Evolutionary conservation across 106 monocot genomes (phyloP), one percentile per base, ranked within the genome.

Genomic region (Dendrobium officinale): DNA sequence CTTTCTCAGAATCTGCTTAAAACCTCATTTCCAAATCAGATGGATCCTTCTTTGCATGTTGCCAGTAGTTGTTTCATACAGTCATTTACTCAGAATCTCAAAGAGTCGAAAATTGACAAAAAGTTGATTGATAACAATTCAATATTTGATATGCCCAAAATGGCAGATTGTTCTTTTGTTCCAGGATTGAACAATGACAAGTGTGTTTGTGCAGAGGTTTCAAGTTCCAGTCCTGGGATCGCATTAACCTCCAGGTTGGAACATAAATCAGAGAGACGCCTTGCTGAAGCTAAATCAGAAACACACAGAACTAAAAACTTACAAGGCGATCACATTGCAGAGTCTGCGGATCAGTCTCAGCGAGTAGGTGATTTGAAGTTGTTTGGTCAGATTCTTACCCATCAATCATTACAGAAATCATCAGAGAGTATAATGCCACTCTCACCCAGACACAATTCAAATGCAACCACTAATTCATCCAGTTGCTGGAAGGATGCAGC

Each of bases 351-450:
- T 72, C 86, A 86, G 67, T 59, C 59, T 67, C 51, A 79, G 20
- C 81, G 84, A 49, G 80, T 83, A 9, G 90, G 93, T 75, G 92
- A 97, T 82, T 87, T 94, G 59, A 97, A 94, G 83, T 77, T 97
- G 70, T 97, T 97, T 79, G 97, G 97, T 40, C 83, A 91, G 82
- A 91, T 94, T 75, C 89, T 97, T 10, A 90, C 75, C 47, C 86
- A 92, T 79, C 85, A 88, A 29, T 80, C 80, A 26, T 67, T 84
- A 49, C 86, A 78, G 26, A 87, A 85, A 55, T 79, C 81, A 16
- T 78, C 78, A 43, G 72, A 31, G 31, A 78, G 77, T 48, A 64
- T 51, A 37, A 82, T 80, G 42, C 80, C 77, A 42, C 33, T 70
- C 56, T 90, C 86, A 56, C 83, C 77, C 48, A 84, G 77, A 22